These are phyloP conservation scores for Cornus suecica DNA, from an alignment of 148 eudicot species.

Conservation along the genomic window DNA sequence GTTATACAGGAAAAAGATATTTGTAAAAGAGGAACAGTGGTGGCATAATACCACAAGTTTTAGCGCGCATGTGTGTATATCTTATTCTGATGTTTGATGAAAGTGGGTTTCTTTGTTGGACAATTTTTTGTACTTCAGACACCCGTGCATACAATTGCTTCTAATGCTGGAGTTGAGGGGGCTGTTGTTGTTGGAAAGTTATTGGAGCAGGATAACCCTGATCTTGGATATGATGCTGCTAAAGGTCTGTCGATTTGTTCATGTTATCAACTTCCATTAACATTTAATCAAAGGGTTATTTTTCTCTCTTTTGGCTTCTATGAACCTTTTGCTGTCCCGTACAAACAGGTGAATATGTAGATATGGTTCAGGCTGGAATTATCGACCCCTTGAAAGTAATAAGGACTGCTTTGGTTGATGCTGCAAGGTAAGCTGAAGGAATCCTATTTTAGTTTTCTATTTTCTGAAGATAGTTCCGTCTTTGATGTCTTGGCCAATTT, in stretches of 20 bases:
- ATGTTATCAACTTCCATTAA: too few species aligned
- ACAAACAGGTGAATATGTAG: constrained; percentile 75
- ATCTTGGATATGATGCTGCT: constrained; percentile 94
- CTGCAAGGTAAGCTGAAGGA: too few species aligned
- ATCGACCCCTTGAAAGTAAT: constrained; percentile 59
- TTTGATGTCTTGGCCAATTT: too few species aligned
- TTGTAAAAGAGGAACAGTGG: too few species aligned
- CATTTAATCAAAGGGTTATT: not conserved
- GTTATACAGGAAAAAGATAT: too few species aligned
- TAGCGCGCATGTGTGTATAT: too few species aligned
- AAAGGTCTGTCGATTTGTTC: constrained; percentile 45
- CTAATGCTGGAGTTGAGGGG: constrained; percentile 93
- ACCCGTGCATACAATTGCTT: constrained; percentile 73
- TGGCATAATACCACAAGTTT: too few species aligned
- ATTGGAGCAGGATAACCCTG: constrained; percentile 72
- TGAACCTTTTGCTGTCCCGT: not conserved
- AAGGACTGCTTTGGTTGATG: too few species aligned
- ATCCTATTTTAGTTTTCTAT: too few species aligned
- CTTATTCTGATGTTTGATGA: too few species aligned
- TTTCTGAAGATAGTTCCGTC: too few species aligned
- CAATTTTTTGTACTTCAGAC: constrained; percentile 25
- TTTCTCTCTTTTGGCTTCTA: not conserved
- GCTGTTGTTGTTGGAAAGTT: constrained; percentile 87
- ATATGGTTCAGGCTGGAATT: constrained; percentile 87
- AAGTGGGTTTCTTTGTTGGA: too few species aligned